Percentiles rank a stretch among this genome's conserved stretches.
These are phyloP conservation scores for Oryza meridionalis DNA, from an alignment of 176 grass and related monocot species.

Conservation along the genomic window DNA sequence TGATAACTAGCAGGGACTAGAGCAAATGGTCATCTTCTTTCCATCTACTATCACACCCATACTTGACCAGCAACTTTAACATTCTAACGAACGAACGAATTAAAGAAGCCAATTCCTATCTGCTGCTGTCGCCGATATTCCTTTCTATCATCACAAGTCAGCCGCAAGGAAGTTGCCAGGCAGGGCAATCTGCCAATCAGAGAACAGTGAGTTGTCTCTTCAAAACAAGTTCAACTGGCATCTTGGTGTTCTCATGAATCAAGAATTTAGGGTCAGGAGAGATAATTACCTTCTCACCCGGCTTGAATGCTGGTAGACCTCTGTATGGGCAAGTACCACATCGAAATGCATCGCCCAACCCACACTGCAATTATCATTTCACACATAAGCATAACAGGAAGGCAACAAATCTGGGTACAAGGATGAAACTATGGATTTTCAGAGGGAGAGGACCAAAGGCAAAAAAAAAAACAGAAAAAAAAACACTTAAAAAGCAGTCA, in stretches of 20 bases:
- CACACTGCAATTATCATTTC: slow-evolving; percentile 66
- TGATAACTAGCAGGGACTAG: background rate
- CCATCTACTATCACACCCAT: background rate
- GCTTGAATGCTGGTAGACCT: slow-evolving; percentile 80
- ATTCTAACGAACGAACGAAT: slow-evolving; percentile 35
- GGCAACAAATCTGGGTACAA: background rate
- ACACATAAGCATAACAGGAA: background rate
- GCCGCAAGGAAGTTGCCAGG: slow-evolving; percentile 63
- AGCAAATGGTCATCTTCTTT: background rate
- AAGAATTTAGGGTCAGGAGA: background rate
- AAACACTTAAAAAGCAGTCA: background rate
- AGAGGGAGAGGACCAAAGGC: background rate
- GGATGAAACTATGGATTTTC: background rate
- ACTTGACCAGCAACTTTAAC: background rate
- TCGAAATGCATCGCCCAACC: slow-evolving; percentile 89
- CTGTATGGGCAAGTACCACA: slow-evolving; percentile 87
- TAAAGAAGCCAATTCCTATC: background rate
- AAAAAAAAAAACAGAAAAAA: background rate
- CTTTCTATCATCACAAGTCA: slow-evolving; percentile 49
- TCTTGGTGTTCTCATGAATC: background rate
- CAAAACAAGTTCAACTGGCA: background rate
- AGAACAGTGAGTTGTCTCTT: background rate
- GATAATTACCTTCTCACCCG: slow-evolving; percentile 79
- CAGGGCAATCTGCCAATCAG: slow-evolving; percentile 53
- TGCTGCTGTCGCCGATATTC: background rate